Conservation (phyloP, 176 grass and related monocot species). For the Puccinellia tenuiflora region DNA sequence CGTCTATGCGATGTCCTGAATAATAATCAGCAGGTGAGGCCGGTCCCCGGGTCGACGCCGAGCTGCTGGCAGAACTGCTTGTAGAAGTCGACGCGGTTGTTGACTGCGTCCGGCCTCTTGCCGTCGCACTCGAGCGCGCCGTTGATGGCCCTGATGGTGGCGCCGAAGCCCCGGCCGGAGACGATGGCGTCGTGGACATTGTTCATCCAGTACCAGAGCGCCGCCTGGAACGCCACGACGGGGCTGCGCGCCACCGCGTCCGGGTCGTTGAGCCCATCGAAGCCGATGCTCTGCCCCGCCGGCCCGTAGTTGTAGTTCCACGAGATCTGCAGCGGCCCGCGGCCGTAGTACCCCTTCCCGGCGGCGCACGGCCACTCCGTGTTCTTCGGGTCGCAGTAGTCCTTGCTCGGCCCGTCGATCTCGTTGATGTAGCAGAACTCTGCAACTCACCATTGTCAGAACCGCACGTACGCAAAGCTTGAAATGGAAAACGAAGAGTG, state of each 20-base stretch:
- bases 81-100: constrained; percentile 55
- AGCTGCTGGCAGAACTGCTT: constrained; percentile 72
- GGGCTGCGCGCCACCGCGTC: constrained; percentile 68
- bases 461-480: no score
- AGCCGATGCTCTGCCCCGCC: constrained; percentile 71
- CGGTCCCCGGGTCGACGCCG: constrained; percentile 62
- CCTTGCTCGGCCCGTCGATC: constrained; percentile 65
- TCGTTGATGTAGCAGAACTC: constrained; percentile 98
- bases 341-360: constrained; percentile 79
- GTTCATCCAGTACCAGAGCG: constrained; percentile 82
- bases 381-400: constrained; percentile 62
- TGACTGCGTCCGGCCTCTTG: constrained; percentile 40
- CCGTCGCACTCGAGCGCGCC: constrained; percentile 65
- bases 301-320: constrained; percentile 96
- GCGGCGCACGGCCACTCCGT: constrained; percentile 52
- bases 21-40: constrained; percentile 57
- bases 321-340: constrained; percentile 70
- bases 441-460: neutral
- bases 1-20: neutral
- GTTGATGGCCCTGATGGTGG: constrained; percentile 59
- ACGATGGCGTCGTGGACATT: constrained; percentile 44
- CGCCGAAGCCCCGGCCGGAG: constrained; percentile 54
- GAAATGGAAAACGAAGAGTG: neutral
- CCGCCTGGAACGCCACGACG: constrained; percentile 56
- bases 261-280: constrained; percentile 66